phyloP scores from a whole-genome alignment of 371 early-diverging fungal species.

The Lichtheimia ramosa region DNA sequence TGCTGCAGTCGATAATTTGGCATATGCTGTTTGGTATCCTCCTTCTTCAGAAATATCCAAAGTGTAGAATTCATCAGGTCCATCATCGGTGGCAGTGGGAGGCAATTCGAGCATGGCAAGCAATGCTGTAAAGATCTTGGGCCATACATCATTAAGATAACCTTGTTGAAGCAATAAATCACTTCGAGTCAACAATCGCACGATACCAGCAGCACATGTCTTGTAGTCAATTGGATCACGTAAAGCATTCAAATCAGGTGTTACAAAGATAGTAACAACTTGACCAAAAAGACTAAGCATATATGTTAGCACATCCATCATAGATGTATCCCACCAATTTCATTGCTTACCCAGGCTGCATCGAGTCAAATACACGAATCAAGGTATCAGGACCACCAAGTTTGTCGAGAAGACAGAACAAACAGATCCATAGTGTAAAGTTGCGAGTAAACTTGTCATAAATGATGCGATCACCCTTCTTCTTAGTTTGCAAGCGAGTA shows the following conservation, averaged over 20 bases:
- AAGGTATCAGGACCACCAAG: slow-evolving; percentile 65
- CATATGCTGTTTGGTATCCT: slow-evolving; percentile 80
- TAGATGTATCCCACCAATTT: not conserved
- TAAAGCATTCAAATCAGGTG: slow-evolving; percentile 70
- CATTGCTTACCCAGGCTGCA: slow-evolving; percentile 68
- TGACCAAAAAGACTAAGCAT: slow-evolving; percentile 65
- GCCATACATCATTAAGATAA: slow-evolving; percentile 58
- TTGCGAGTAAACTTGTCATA: slow-evolving; percentile 67
- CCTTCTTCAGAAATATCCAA: slow-evolving; percentile 70
- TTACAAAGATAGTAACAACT: slow-evolving; percentile 66
- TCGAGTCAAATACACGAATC: slow-evolving; percentile 70
- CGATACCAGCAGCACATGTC: slow-evolving; percentile 66
- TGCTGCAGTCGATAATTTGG: slow-evolving; percentile 61
- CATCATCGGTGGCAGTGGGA: slow-evolving; percentile 51
- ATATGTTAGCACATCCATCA: no score
- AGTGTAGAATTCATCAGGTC: slow-evolving; percentile 70
- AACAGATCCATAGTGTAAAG: slow-evolving; percentile 78
- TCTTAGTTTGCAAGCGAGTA: slow-evolving; percentile 78
- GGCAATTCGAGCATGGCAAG: slow-evolving; percentile 59
- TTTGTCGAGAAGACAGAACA: slow-evolving; percentile 66
- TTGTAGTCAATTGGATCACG: slow-evolving; percentile 72
- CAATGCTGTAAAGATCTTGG: slow-evolving; percentile 44
- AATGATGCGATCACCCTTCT: slow-evolving; percentile 32
- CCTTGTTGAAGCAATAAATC: slow-evolving; percentile 48
- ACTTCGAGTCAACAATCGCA: slow-evolving; percentile 60